Evolutionary conservation across 257 asterid genomes (phyloP).

Genomic region (Salvia hispanica): DNA sequence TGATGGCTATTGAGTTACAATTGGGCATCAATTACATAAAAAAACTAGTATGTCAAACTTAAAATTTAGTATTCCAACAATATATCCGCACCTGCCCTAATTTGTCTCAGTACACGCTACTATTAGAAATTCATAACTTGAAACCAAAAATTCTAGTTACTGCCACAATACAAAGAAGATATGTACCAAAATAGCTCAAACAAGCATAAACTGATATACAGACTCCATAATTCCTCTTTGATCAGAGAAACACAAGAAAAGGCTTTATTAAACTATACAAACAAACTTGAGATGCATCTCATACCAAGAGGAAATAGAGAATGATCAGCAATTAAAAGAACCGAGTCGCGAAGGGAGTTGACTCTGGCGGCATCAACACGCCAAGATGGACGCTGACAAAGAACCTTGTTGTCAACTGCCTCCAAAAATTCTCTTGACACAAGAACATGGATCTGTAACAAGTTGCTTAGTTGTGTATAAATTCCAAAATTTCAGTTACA

Average conservation of each 20-base stretch:
- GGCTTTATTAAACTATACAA: not conserved
- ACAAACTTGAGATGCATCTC: conserved; percentile 24
- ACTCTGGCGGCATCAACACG: conserved; percentile 85
- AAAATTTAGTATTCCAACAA: not conserved
- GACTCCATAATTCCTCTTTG: not conserved
- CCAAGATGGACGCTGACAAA: conserved; percentile 79
- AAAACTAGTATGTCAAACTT: conserved; percentile 8
- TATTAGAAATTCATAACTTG: conserved; percentile 7
- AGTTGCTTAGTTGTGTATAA: conserved; percentile 17
- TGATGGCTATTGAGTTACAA: conserved; percentile 13
- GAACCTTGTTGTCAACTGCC: conserved; percentile 77
- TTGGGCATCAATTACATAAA: conserved; percentile 4
- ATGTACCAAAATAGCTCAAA: conserved; percentile 28
- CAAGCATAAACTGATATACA: conserved; percentile 17
- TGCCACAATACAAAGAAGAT: conserved; percentile 18
- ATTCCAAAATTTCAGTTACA: conserved; percentile 17
- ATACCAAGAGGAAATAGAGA: conserved; percentile 84
- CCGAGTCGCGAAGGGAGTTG: conserved; percentile 70
- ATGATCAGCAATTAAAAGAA: conserved; percentile 82
- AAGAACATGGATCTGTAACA: conserved; percentile 57
- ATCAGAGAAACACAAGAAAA: conserved; percentile 24
- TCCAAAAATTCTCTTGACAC: conserved; percentile 86
- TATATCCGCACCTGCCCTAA: conserved; percentile 2
- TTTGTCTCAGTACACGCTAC: conserved; percentile 2
- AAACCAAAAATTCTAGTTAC: conserved; percentile 6